Evolutionary conservation across 2,329 filamentous ascomycete species (phyloP).

Genomic region (Sphaceloma murrayae): DNA sequence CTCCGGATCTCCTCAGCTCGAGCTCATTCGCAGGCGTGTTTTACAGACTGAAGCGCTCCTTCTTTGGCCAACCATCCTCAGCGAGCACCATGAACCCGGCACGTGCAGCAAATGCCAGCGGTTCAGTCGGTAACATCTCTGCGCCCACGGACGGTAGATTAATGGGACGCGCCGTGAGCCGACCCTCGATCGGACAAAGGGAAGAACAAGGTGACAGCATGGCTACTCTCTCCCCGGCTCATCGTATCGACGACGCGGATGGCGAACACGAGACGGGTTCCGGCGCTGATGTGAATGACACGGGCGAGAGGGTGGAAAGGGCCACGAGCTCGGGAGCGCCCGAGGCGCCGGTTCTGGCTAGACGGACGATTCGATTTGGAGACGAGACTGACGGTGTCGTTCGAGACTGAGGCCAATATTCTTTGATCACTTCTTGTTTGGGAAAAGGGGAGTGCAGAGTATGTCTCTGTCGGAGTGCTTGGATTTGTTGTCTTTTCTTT

Average conservation of each 20-base stretch:
- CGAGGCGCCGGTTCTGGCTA: conserved; percentile 1
- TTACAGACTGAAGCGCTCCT: not conserved
- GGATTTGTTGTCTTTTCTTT: too few species aligned
- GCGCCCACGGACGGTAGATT: not conserved
- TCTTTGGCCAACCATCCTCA: not conserved
- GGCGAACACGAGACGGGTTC: not conserved
- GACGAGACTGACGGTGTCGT: too few species aligned
- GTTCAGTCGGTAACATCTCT: conserved; percentile 2
- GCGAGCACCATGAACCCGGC: not conserved
- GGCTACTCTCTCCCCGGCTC: not conserved
- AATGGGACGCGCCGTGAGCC: not conserved
- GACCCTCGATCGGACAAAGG: not conserved
- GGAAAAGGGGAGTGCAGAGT: too few species aligned
- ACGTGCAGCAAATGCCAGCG: not conserved
- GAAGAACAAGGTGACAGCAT: not conserved
- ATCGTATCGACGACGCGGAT: not conserved
- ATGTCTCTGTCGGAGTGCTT: too few species aligned
- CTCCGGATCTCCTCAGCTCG: not conserved
- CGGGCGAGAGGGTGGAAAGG: conserved; percentile 1
- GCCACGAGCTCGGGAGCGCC: not conserved
- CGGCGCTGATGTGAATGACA: not conserved
- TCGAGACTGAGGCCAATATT: too few species aligned
- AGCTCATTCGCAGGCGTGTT: not conserved
- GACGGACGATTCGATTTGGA: conserved; percentile 11
- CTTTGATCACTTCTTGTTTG: too few species aligned